These are phyloP conservation scores for Chaetomium sp. DNA, from an alignment of 2,329 filamentous ascomycete genomes.

Conservation along the genomic window DNA sequence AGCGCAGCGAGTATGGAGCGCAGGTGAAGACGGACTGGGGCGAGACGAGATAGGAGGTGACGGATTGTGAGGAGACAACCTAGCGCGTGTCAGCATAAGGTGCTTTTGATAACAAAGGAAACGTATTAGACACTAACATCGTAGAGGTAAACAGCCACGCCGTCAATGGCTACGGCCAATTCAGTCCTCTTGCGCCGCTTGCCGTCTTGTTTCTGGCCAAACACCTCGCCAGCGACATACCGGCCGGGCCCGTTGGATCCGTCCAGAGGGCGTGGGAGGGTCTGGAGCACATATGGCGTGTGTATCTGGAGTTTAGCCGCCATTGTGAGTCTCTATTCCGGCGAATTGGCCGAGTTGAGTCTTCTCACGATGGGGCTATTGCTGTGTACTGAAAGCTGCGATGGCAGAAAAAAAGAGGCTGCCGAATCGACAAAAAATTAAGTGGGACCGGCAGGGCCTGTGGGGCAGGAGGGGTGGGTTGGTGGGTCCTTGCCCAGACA, in stretches of 20 bases:
- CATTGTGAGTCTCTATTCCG: conserved; percentile 34
- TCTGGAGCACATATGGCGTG: conserved; percentile 56
- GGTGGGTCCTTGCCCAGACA: neutral
- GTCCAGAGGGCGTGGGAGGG: conserved; percentile 53
- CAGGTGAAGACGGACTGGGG: conserved; percentile 60
- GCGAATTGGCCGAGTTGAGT: neutral
- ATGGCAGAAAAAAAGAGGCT: conserved; percentile 18
- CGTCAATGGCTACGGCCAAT: conserved; percentile 55
- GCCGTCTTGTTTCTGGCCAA: conserved; percentile 49
- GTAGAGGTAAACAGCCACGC: conserved; percentile 60
- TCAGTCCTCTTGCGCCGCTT: conserved; percentile 60
- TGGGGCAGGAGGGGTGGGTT: neutral
- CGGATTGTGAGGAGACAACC: conserved; percentile 54
- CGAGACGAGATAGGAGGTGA: conserved; percentile 61
- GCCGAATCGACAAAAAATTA: conserved; percentile 15
- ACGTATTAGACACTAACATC: conserved; percentile 41
- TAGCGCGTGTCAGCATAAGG: conserved; percentile 29
- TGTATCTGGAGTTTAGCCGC: conserved; percentile 56
- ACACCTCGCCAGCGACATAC: conserved; percentile 56
- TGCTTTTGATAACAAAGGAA: neutral
- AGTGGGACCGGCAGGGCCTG: conserved; percentile 11
- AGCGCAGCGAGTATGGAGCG: conserved; percentile 51
- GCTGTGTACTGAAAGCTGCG: conserved; percentile 6
- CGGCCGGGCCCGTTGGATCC: conserved; percentile 40
- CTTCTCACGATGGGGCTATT: conserved; percentile 11